phyloP scores from a whole-genome alignment of 345 rosid genomes.

The Nephelium lappaceum region DNA sequence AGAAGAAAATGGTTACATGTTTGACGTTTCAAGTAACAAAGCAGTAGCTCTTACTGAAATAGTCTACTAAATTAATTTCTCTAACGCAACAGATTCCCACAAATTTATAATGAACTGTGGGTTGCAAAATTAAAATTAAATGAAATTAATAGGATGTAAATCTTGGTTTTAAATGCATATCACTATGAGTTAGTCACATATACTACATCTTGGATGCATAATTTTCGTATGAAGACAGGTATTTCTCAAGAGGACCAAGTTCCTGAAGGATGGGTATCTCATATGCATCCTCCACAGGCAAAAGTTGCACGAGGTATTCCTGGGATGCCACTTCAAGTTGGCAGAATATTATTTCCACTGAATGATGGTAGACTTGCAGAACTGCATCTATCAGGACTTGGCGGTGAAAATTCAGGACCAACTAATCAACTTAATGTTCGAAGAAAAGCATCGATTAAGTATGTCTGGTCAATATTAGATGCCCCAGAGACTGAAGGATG shows the following conservation, averaged over 20 bases:
- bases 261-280: slow-evolving; percentile 57
- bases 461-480: slow-evolving; percentile 57
- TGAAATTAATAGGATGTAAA: not conserved
- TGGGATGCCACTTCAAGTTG: slow-evolving; percentile 55
- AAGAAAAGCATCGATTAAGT: slow-evolving; percentile 43
- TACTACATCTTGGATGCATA: slow-evolving; percentile 2
- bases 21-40: not conserved
- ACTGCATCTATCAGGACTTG: slow-evolving; percentile 59
- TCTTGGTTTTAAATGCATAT: not conserved
- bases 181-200: not conserved
- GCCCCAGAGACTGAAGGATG: slow-evolving; percentile 78
- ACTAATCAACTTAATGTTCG: slow-evolving; percentile 37
- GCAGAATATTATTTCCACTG: slow-evolving; percentile 58
- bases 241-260: slow-evolving; percentile 32
- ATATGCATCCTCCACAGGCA: slow-evolving; percentile 53
- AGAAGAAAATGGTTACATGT: not conserved
- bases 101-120: not conserved
- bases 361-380: slow-evolving; percentile 76
- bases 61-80: not conserved
- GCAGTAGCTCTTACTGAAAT: not conserved
- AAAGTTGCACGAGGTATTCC: slow-evolving; percentile 56
- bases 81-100: not conserved
- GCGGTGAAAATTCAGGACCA: slow-evolving; percentile 61
- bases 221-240: slow-evolving; percentile 39
- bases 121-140: not conserved